Conservation (phyloP, 805 yeast species). For the Limtongia smithiae region DNA sequence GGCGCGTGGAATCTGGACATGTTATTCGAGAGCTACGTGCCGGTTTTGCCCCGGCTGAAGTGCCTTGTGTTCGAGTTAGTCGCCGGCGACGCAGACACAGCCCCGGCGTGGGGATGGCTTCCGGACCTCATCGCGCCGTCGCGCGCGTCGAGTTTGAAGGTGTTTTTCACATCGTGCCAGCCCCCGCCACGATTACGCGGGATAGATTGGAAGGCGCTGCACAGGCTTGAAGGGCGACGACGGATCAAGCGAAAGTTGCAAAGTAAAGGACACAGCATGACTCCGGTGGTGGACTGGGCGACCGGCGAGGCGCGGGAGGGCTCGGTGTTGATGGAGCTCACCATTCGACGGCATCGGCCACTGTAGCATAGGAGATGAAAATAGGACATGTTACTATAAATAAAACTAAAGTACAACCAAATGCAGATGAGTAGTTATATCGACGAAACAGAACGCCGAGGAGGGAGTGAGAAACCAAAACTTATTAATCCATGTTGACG, state of each 20-base stretch:
- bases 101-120: constrained; percentile 20
- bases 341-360: constrained; percentile 15
- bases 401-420: too few species aligned
- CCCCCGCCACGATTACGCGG: constrained; percentile 5
- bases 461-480: too few species aligned
- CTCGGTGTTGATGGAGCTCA: constrained; percentile 16
- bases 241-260: constrained; percentile 22
- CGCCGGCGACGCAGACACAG: not conserved
- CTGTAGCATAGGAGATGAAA: too few species aligned
- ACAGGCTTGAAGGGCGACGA: constrained; percentile 9
- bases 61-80: constrained; percentile 16
- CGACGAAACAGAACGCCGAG: too few species aligned
- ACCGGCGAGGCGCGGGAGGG: constrained; percentile 2
- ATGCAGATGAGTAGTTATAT: too few species aligned
- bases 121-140: constrained; percentile 9
- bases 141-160: constrained; percentile 8
- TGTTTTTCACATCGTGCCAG: constrained; percentile 9
- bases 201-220: constrained; percentile 22
- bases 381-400: too few species aligned
- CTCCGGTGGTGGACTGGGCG: constrained; percentile 19
- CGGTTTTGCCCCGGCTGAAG: constrained; percentile 14
- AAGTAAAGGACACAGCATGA: constrained; percentile 20
- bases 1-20: constrained; percentile 21
- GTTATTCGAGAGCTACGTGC: constrained; percentile 23
- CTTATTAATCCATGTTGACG: constrained; percentile 78